Percentiles rank a stretch among this genome's conserved stretches.
These are phyloP conservation scores for Allium cepa DNA, from an alignment of 106 monocot genomes.

Conservation along the genomic window DNA sequence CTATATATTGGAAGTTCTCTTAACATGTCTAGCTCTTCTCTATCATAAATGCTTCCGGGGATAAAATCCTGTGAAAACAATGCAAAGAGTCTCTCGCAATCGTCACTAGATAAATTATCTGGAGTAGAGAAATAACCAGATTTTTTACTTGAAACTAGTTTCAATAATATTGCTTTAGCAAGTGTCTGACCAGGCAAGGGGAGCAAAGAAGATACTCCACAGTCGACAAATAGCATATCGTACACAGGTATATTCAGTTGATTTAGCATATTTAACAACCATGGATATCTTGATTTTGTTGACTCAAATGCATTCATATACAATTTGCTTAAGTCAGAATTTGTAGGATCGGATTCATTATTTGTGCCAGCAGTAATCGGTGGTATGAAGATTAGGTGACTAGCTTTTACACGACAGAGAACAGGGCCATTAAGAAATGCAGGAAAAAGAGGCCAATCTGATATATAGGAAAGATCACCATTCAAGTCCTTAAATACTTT, in stretches of 20 bases:
- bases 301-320: constrained; percentile 49
- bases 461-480: constrained; percentile 71
- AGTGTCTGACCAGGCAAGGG: constrained; percentile 54
- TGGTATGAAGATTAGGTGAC: constrained; percentile 62
- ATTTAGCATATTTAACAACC: constrained; percentile 60
- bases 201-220: constrained; percentile 32
- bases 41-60: constrained; percentile 42
- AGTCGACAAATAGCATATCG: constrained; percentile 66
- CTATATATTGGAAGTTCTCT: constrained; percentile 77
- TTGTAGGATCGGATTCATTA: constrained; percentile 7
- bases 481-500: constrained; percentile 37
- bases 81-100: constrained; percentile 65
- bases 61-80: constrained; percentile 63
- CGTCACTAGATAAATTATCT: constrained; percentile 53
- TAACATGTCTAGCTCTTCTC: constrained; percentile 76
- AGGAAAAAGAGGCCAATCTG: constrained; percentile 94
- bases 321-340: constrained; percentile 19
- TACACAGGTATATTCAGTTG: constrained; percentile 78
- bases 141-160: constrained; percentile 56
- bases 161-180: constrained; percentile 52
- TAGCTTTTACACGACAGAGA: constrained; percentile 66
- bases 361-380: constrained; percentile 26
- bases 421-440: constrained; percentile 51
- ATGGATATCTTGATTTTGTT: constrained; percentile 57
- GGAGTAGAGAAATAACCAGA: constrained; percentile 56